Conservation (phyloP, 2,329 filamentous ascomycete species). For the Karstenula rhodostoma region DNA sequence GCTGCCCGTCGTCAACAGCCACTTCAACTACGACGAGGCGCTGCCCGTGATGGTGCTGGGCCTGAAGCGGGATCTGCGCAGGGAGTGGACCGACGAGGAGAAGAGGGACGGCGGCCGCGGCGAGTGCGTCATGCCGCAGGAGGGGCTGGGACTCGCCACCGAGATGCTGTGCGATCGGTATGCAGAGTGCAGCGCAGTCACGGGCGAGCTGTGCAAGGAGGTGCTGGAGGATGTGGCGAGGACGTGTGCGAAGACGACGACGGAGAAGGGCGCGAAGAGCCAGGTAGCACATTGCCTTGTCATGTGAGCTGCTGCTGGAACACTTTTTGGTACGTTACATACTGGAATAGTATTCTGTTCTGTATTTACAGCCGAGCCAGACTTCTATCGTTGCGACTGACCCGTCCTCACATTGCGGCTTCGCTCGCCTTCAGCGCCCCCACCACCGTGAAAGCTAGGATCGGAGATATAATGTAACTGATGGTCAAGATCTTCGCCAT, state of each 20-base stretch:
- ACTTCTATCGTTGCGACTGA: neutral
- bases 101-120: constrained; percentile 44
- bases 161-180: constrained; percentile 69
- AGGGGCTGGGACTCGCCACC: constrained; percentile 60
- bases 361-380: neutral
- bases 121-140: constrained; percentile 60
- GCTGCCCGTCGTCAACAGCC: constrained; percentile 55
- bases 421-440: constrained; percentile 39
- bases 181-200: constrained; percentile 69
- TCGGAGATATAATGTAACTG: constrained; percentile 40
- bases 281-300: constrained; percentile 42
- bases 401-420: constrained; percentile 27
- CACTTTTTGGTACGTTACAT: neutral
- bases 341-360: neutral
- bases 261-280: constrained; percentile 60
- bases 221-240: constrained; percentile 68
- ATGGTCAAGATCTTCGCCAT: constrained; percentile 60
- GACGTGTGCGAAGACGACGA: constrained; percentile 66
- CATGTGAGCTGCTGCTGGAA: constrained; percentile 18
- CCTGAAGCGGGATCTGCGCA: constrained; percentile 64
- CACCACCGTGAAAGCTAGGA: constrained; percentile 44
- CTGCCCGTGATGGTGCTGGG: constrained; percentile 68
- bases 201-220: constrained; percentile 66
- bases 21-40: constrained; percentile 62
- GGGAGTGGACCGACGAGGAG: constrained; percentile 51